These are phyloP conservation scores for Metschnikowia henanensis DNA, from an alignment of 805 yeast genomes.

Conservation along the genomic window DNA sequence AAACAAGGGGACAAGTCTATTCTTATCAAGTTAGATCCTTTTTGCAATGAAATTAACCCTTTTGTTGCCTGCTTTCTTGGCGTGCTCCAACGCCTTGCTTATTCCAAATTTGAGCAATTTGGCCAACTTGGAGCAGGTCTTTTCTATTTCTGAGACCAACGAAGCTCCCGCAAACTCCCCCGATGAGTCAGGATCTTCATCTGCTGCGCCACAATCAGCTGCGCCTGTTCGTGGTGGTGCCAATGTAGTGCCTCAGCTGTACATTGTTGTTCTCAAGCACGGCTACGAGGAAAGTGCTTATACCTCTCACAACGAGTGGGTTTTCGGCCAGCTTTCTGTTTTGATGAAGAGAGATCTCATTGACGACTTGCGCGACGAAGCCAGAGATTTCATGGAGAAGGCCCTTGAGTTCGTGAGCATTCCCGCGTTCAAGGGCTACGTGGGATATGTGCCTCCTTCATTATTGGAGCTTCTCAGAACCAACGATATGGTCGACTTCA, in stretches of 20 bases:
- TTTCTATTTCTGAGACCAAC: conserved; percentile 5
- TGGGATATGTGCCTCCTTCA: conserved; percentile 21
- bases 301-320: conserved; percentile 16
- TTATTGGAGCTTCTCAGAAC: conserved; percentile 16
- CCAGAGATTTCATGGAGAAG: conserved; percentile 5
- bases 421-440: conserved; percentile 20
- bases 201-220: not conserved
- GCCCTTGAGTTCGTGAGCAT: conserved; percentile 13
- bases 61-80: conserved; percentile 6
- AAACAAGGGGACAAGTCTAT: too few relatives aligned
- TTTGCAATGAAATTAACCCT: conserved; percentile 6
- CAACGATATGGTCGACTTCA: conserved; percentile 20
- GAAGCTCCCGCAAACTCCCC: not conserved
- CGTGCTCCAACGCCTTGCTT: conserved; percentile 13
- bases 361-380: conserved; percentile 14
- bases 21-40: not conserved
- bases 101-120: conserved; percentile 14
- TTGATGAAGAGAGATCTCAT: conserved; percentile 25
- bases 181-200: not conserved
- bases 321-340: conserved; percentile 4
- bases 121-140: conserved; percentile 9
- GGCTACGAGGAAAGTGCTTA: conserved; percentile 10
- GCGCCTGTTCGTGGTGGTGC: not conserved
- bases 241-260: conserved; percentile 13
- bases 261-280: conserved; percentile 19